A percentile compares a stretch with the other conserved stretches of the same genome.
These are phyloP conservation scores for Fagopyrum esculentum DNA, from an alignment of 148 eudicot species.

Conservation along the genomic window DNA sequence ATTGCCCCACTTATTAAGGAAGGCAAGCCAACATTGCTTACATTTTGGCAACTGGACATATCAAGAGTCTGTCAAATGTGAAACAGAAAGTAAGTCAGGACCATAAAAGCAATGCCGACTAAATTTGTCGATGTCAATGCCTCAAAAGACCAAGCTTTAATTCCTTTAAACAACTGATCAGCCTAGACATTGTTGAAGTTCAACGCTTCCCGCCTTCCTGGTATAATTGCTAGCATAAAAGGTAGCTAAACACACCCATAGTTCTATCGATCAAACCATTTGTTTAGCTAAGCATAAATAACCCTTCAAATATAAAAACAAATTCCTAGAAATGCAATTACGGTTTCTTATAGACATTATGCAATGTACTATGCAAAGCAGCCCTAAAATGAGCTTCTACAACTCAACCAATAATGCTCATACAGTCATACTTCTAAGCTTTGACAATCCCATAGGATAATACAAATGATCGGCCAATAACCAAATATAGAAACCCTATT, in stretches of 20 bases:
- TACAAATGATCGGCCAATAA: not conserved
- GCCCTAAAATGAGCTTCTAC: not conserved
- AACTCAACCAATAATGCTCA: not conserved
- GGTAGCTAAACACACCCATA: not conserved
- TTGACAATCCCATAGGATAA: not conserved
- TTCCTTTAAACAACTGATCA: not conserved
- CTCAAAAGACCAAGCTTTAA: not conserved
- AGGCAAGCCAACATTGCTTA: conserved; percentile 66
- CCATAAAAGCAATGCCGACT: not conserved
- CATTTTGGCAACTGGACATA: conserved; percentile 74
- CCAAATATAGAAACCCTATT: not conserved
- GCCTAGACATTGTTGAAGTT: not conserved
- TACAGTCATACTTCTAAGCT: not conserved
- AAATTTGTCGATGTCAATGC: too few relatives aligned
- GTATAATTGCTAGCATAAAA: not conserved
- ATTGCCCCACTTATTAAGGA: conserved; percentile 49
- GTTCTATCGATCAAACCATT: not conserved
- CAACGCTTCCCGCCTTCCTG: not conserved
- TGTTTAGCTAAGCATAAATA: not conserved
- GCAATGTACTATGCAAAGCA: conserved; percentile 1
- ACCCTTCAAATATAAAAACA: not conserved
- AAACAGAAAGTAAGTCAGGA: not conserved
- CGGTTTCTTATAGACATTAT: not conserved
- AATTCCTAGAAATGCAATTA: not conserved
- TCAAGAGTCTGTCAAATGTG: conserved; percentile 52